Base-by-base conservation (phyloP, 1,284 basidiomycete species). In the Tilletiaria anomala region DNA sequence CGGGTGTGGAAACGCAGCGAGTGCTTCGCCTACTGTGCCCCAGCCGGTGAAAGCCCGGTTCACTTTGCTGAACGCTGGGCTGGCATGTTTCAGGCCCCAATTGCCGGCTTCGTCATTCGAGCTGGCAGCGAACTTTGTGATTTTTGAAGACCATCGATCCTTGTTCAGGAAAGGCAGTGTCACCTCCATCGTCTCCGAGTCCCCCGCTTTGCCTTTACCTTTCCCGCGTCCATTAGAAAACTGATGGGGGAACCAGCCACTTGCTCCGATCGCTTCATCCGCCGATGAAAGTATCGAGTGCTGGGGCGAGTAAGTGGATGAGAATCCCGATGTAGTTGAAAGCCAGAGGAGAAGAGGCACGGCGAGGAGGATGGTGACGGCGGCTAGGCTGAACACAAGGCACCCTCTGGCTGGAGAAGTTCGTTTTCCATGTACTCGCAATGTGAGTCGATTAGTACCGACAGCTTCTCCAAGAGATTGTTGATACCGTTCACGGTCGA, bases 291-390 rank as follows among this genome's bases (percentile, higher is more conserved):
- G 20, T 17, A 15, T 3, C 14, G 19, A 23, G 10, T 35, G 24
- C 4, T 36, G 6, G n/a, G 32, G 20, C 8, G 37, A 31, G 4
- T 44, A 29, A 16, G 45, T 32, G 17, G 45, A 46, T 3, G 50
- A 48, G 14, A n/a, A n/a, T n/a, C n/a, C n/a, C n/a, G n/a, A n/a
- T n/a, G n/a, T n/a, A n/a, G n/a, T n/a, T n/a, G n/a, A n/a, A n/a
- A 57, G 42, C 54, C 54, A 57, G 15, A 48, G 46, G 36, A 57
- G 29, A 12, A 48, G 6, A 2, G 52, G 50, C 6, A 57, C 6
- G 10, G 39, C 39, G 3, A 53, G 42, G 19, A 48, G 16, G 20
- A 57, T 48, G 12, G 46, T 49, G 18, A 49, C 32, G 14, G 49
- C 14, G 23, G 53, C 50, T 20, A 50, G 45, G 20, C 19, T 29